Base-by-base conservation (phyloP, 495 filamentous ascomycete species). In the Choiromyces venosus region DNA sequence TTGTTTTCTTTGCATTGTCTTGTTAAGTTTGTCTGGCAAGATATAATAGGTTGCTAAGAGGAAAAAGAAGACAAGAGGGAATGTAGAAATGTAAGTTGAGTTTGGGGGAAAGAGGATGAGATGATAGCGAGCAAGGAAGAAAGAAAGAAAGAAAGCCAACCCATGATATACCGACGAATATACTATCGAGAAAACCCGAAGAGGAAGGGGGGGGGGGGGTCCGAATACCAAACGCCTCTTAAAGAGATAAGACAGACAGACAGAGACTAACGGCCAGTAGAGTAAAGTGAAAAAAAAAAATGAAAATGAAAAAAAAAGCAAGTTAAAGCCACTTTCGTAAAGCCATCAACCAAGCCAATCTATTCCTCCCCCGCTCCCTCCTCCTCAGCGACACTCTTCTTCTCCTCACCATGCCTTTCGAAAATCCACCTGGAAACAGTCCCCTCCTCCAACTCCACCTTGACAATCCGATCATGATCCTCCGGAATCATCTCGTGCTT, bases 401-500 rank as follows among this genome's bases (percentile, higher is more conserved):
- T 29, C 10, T 2, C 52, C 25, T 33, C 52, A 25, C 52, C 25
- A 29, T 70, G n/a, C 33, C 76, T 46, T 25, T 56, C 70, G 78
- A 86, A 84, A 91, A 91, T 81, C 82, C 90, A 89, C 79, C 91
- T 85, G 81, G 88, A 91, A 69, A 84, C 83, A 73, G 86, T 91
- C 74, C 89, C 90, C 68, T 92, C 88, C 35, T 87, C 86, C 42
- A 87, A 73, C 74, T 76, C 79, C 18, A 89, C 82, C 35, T 88
- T 83, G 33, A 92, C 83, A n/a, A 87, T 84, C 37, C 52, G 73
- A 29, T 76, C 75, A 80, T 91, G 88, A 37, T 86, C 84, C 4
- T 85, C 81, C n/a, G 89, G 88, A 69, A 96, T 87, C 94, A 96
- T 97, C 66, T 91, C 87, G 79, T 98, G 94, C n/a, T 87, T 77